Percentiles rank a stretch among this genome's conserved stretches.
phyloP scores from a whole-genome alignment of 2,329 filamentous ascomycete genomes.

The Cladosporium sp. region DNA sequence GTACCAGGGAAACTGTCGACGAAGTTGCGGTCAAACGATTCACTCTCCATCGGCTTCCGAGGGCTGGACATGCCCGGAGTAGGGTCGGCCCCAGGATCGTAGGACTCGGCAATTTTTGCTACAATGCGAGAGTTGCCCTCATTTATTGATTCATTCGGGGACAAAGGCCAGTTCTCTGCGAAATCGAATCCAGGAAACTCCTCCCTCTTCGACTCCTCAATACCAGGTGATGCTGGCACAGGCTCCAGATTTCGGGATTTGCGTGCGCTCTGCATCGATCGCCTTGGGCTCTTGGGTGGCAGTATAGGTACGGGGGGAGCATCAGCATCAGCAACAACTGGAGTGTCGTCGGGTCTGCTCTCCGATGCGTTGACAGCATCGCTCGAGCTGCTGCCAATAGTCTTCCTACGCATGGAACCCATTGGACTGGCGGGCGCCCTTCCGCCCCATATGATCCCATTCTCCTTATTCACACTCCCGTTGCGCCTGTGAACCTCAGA shows the following conservation, averaged over 20 bases:
- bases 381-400: background rate
- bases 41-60: constrained; percentile 24
- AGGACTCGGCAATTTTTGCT: background rate
- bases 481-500: constrained; percentile 2
- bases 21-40: constrained; percentile 31
- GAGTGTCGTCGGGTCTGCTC: background rate
- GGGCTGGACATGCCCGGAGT: constrained; percentile 8
- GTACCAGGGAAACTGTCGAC: constrained; percentile 26
- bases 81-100: background rate
- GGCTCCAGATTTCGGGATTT: background rate
- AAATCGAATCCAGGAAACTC: background rate
- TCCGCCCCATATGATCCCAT: constrained; percentile 16
- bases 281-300: constrained; percentile 4
- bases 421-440: constrained; percentile 1
- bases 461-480: constrained; percentile 7
- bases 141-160: background rate
- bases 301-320: constrained; percentile 4
- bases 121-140: background rate
- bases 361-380: background rate
- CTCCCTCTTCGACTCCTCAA: background rate
- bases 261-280: constrained; percentile 1
- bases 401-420: background rate
- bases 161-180: constrained; percentile 4
- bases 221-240: background rate
- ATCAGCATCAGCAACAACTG: constrained; percentile 2